Conservation (phyloP, 306 rosid species). For the Sindora glabra region DNA sequence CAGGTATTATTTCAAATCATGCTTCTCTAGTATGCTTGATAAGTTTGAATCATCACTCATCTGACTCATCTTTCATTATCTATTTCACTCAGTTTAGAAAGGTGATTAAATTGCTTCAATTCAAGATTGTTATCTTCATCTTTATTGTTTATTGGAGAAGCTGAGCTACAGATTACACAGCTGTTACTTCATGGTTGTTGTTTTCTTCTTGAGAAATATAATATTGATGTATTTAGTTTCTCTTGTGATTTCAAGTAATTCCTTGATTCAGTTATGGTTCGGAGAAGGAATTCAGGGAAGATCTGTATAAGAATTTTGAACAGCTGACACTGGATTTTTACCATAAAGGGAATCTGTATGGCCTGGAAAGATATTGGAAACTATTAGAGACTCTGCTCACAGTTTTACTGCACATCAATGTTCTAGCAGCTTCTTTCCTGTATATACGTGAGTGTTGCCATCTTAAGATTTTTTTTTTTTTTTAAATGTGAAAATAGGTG, state of each 20-base stretch:
- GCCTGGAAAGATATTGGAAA: slow-evolving; percentile 97
- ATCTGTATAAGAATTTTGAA: slow-evolving; percentile 79
- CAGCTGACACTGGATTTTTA: slow-evolving; percentile 82
- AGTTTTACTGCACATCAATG: not conserved
- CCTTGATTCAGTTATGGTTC: slow-evolving; percentile 76
- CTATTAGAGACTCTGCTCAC: not conserved
- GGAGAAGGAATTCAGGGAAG: slow-evolving; percentile 90
- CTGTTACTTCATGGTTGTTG: not conserved
- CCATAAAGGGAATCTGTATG: slow-evolving; percentile 79
- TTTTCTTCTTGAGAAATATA: not conserved
- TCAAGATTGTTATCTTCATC: not conserved
- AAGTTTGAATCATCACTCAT: no score
- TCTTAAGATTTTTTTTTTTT: no score
- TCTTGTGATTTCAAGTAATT: not conserved
- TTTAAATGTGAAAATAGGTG: no score
- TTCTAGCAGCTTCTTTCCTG: no score
- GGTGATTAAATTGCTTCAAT: not conserved
- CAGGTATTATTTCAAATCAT: slow-evolving; percentile 64
- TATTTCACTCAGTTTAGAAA: not conserved
- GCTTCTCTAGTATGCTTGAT: no score
- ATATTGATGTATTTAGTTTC: not conserved
- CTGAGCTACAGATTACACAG: not conserved
- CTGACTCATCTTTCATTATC: slow-evolving; percentile 8
- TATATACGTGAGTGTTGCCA: no score
- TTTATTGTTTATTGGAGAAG: not conserved